These are phyloP conservation scores for Xanthoconium separans DNA, from an alignment of 1,284 basidiomycete species.

Conservation along the genomic window DNA sequence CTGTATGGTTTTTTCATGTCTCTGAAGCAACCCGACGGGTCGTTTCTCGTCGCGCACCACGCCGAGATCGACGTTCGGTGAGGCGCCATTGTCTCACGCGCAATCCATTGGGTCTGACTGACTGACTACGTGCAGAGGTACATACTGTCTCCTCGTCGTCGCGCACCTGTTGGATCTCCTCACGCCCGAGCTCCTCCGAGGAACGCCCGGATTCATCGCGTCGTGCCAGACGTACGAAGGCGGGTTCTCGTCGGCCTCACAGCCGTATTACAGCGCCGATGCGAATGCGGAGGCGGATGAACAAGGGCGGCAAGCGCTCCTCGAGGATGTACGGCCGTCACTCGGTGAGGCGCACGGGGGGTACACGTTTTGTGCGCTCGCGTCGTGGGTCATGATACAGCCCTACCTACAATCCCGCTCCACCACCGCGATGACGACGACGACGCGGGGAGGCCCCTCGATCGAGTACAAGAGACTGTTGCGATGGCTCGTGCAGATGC, in stretches of 20 bases:
- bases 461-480: slow-evolving; percentile 67
- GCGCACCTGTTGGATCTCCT: slow-evolving; percentile 76
- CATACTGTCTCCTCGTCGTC: slow-evolving; percentile 75
- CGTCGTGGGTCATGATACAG: slow-evolving; percentile 78
- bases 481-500: slow-evolving; percentile 87
- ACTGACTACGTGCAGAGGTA: slow-evolving; percentile 46
- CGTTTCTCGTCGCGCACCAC: slow-evolving; percentile 85
- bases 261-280: slow-evolving; percentile 52
- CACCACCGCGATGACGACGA: not conserved
- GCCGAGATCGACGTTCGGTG: slow-evolving; percentile 87
- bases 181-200: slow-evolving; percentile 83
- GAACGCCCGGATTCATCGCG: slow-evolving; percentile 61
- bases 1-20: slow-evolving; percentile 92
- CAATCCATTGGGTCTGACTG: not conserved
- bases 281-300: slow-evolving; percentile 13
- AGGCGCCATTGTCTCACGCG: not conserved
- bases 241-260: slow-evolving; percentile 86
- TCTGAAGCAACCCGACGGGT: slow-evolving; percentile 92
- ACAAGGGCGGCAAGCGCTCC: slow-evolving; percentile 24
- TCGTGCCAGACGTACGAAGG: slow-evolving; percentile 98
- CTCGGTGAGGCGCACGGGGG: slow-evolving; percentile 97
- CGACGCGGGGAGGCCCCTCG: slow-evolving; percentile 24
- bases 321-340: slow-evolving; percentile 52
- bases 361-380: slow-evolving; percentile 92
- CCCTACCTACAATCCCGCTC: slow-evolving; percentile 40